Evolutionary conservation across 2,329 filamentous ascomycete species (phyloP), one percentile per base, ranked within the genome.

Genomic region (Juglanconis oblonga): DNA sequence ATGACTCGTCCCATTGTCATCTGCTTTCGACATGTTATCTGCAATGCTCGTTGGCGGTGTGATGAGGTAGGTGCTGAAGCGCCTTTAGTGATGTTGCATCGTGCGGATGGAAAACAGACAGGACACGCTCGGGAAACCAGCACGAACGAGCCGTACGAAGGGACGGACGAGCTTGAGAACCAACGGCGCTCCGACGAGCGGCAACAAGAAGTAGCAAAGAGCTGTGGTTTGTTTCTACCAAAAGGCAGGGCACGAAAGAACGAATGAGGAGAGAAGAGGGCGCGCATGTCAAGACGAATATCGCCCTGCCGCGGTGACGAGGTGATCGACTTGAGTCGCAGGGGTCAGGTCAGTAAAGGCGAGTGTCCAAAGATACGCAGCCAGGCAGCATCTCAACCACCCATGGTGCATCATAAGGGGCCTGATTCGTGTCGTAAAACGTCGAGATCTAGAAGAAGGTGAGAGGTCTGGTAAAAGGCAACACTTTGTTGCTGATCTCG

Each of bases 1-100:
- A 29, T 56, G 57, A 52, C 35, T 52, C 40, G 31, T 52, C 11
- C 52, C 52, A 42, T 56, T 38, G 36, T 59, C 52, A 38, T 59
- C 51, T 35, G 40, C 32, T 59, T 53, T 59, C 49, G 45, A 59
- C 60, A 62, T 62, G 35, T 24, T 24, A 14, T 62, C 42, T 47
- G 44, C 11, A 42, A 14, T 55, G 24, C 40, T 50, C 10, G 35
- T 11, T 50, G n/a, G 13, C n/a, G 13, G 40, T 32, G 33, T 52
- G 24, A 31, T n/a, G 17, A 29, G 44, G 44, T 29, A 42, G 47
- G 7, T 24, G 31, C 14, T n/a, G n/a, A 45, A 35, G 38, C 35
- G 10, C 14, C 36, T 32, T 58, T 49, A 62, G 33, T 32, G 33
- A 52, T 47, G n/a, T 24, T 47, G 42, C 60, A 62, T 62, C 24